Conservation (phyloP, 805 yeast genomes). For the Candida nonsorbophila region DNA sequence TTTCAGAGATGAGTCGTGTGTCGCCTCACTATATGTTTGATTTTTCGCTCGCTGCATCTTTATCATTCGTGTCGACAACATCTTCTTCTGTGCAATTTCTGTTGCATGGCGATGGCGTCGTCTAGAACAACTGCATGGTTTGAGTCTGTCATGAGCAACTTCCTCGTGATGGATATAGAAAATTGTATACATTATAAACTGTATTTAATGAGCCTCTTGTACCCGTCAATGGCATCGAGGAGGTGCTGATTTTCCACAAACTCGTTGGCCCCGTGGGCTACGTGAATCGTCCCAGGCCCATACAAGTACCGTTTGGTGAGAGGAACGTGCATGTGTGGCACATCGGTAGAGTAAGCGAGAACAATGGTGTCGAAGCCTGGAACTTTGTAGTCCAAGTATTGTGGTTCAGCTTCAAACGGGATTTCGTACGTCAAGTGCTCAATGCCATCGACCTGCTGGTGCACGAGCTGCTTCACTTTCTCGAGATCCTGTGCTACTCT, state of each 20-base stretch:
- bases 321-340: constrained; percentile 20
- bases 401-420: constrained; percentile 29
- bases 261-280: constrained; percentile 58
- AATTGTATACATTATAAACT: constrained; percentile 32
- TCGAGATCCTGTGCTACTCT: constrained; percentile 49
- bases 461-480: constrained; percentile 29
- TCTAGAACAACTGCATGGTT: constrained; percentile 31
- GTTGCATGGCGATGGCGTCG: background rate
- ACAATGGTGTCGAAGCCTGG: constrained; percentile 57
- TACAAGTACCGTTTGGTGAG: constrained; percentile 43
- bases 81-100: background rate
- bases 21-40: constrained; percentile 1
- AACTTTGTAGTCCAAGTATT: constrained; percentile 49
- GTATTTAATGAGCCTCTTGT: constrained; percentile 36
- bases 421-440: constrained; percentile 16
- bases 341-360: constrained; percentile 45
- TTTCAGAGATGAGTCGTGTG: constrained; percentile 4
- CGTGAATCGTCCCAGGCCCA: constrained; percentile 63
- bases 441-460: constrained; percentile 23
- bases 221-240: constrained; percentile 47
- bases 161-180: constrained; percentile 40
- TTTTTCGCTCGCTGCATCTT: background rate
- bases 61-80: constrained; percentile 1
- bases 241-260: constrained; percentile 45
- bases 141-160: constrained; percentile 34